A percentile compares a stretch with the other conserved stretches of the same genome.
Evolutionary conservation across 1,284 basidiomycete species (phyloP).

Genomic region (Ceratobasidium sp.): DNA sequence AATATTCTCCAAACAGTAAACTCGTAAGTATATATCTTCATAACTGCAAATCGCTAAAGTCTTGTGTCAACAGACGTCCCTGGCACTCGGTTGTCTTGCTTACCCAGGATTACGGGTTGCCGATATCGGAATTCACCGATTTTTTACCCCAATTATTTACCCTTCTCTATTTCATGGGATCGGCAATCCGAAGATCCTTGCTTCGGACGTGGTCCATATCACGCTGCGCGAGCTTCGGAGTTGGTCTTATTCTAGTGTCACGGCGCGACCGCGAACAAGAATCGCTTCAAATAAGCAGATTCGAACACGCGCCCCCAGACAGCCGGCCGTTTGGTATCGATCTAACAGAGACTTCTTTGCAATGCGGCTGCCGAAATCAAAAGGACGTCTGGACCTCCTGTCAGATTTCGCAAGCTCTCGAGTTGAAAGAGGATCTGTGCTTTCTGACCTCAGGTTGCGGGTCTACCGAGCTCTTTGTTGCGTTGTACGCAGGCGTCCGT

Average conservation of each 20-base stretch:
- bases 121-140: neutral
- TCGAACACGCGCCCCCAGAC: conserved; percentile 19
- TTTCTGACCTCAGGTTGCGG: neutral
- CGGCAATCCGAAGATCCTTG: neutral
- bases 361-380: neutral
- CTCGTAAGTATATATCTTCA: neutral
- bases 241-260: conserved; percentile 2
- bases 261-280: too few relatives aligned
- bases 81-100: conserved; percentile 23
- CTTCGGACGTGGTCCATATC: conserved; percentile 14
- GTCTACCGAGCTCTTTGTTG: conserved; percentile 2
- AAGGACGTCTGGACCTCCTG: neutral
- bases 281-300: neutral
- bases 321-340: neutral
- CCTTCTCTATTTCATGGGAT: conserved; percentile 11
- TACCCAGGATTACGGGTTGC: neutral
- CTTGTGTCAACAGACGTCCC: neutral
- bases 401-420: neutral
- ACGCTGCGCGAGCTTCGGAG: neutral
- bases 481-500: neutral
- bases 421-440: neutral
- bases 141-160: neutral
- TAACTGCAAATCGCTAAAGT: neutral
- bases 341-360: neutral
- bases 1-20: neutral